Conservation (phyloP, 2,329 filamentous ascomycete genomes). For the Sclerotinia minor region DNA sequence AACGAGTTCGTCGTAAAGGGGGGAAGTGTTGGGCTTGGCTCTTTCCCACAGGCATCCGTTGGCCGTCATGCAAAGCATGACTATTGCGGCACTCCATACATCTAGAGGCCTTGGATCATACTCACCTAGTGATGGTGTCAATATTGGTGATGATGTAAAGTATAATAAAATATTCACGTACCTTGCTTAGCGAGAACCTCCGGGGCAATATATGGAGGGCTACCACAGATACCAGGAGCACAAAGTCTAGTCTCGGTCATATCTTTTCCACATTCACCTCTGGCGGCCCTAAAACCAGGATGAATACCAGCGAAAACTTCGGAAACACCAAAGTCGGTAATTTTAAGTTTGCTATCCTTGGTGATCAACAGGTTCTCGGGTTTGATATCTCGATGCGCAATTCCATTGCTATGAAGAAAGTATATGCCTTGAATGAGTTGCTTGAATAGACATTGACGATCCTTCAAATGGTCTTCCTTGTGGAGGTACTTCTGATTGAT, state of each 20-base stretch:
- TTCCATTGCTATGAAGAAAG: conserved; percentile 80
- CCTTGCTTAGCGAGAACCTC: conserved; percentile 72
- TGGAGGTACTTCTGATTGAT: conserved; percentile 71
- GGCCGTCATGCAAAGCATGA: conserved; percentile 76
- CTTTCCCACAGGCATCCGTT: conserved; percentile 73
- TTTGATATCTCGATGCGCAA: conserved; percentile 90
- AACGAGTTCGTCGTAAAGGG: conserved; percentile 63
- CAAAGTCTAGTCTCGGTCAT: conserved; percentile 73
- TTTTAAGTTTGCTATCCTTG: conserved; percentile 79
- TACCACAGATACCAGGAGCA: conserved; percentile 79
- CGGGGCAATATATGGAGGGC: conserved; percentile 82
- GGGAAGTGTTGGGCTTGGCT: conserved; percentile 53
- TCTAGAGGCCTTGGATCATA: conserved; percentile 80
- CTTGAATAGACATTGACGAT: conserved; percentile 85
- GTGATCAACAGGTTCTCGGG: conserved; percentile 82
- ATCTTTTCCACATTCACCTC: conserved; percentile 70
- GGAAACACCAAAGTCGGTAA: conserved; percentile 88
- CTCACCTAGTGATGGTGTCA: conserved; percentile 41
- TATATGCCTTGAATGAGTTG: conserved; percentile 79
- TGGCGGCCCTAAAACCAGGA: conserved; percentile 71
- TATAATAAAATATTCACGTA: conserved; percentile 34
- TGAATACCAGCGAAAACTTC: conserved; percentile 83
- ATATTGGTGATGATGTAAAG: conserved; percentile 14
- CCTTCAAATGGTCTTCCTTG: conserved; percentile 60
- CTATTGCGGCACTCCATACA: conserved; percentile 82